Conservation (phyloP, 371 early-diverging fungal genomes). For the Mortierella sp. region DNA sequence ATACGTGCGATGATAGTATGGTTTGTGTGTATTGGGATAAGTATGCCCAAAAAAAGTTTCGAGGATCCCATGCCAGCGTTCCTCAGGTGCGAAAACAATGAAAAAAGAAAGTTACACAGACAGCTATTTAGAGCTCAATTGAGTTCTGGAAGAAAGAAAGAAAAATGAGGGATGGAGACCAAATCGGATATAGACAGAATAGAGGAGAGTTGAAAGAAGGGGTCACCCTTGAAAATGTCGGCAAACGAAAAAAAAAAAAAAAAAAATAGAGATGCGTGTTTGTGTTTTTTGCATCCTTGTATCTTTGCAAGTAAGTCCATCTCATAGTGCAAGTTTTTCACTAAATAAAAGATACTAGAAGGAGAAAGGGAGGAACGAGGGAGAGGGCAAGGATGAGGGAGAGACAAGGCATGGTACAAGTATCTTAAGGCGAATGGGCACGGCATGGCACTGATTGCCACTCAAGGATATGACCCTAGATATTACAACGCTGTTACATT, state of each 20-base stretch:
- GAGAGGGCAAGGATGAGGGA: constrained; percentile 1
- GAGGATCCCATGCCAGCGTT: neutral
- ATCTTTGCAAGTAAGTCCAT: neutral
- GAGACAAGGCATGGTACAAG: neutral
- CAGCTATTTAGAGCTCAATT: neutral
- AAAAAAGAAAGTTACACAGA: neutral
- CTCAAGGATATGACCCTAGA: neutral
- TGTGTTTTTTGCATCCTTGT: neutral
- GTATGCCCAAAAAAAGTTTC: neutral
- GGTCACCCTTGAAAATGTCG: constrained; percentile 10
- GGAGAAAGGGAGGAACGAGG: neutral
- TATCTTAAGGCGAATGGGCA: neutral
- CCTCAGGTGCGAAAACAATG: neutral
- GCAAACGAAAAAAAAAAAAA: constrained; percentile 1
- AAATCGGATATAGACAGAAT: neutral
- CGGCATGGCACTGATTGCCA: neutral
- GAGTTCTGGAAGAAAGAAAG: constrained; percentile 1
- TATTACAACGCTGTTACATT: no score
- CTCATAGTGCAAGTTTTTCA: neutral
- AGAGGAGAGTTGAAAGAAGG: constrained; percentile 1
- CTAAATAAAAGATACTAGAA: neutral
- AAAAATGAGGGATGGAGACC: neutral
- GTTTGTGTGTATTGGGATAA: no score
- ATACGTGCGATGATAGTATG: neutral
- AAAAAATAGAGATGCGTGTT: neutral